Evolutionary conservation across 2,329 filamentous ascomycete genomes (phyloP).

Genomic region (Microcyclosporella mali): DNA sequence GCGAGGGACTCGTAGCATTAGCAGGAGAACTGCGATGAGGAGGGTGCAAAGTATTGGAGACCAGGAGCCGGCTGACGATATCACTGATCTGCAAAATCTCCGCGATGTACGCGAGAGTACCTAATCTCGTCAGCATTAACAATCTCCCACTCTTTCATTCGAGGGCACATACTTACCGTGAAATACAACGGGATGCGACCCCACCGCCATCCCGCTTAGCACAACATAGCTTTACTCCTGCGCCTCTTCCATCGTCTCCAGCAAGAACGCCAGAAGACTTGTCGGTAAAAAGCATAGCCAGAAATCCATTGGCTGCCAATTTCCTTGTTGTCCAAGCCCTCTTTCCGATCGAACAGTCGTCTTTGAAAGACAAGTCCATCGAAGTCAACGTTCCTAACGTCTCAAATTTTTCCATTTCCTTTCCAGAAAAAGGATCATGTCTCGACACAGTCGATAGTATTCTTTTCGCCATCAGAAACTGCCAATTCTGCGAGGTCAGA

Average conservation of each 20-base stretch:
- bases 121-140: too few species aligned
- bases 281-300: slow-evolving; percentile 36
- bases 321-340: slow-evolving; percentile 32
- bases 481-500: too few species aligned
- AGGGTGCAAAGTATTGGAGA: slow-evolving; percentile 44
- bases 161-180: slow-evolving; percentile 9
- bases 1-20: slow-evolving; percentile 32
- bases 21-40: slow-evolving; percentile 32
- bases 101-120: slow-evolving; percentile 19
- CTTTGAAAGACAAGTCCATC: slow-evolving; percentile 35
- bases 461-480: too few species aligned
- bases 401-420: slow-evolving; percentile 10
- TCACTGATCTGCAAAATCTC: slow-evolving; percentile 15
- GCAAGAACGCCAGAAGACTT: too few species aligned
- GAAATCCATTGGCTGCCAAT: slow-evolving; percentile 33
- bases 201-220: slow-evolving; percentile 7
- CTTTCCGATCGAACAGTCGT: slow-evolving; percentile 37
- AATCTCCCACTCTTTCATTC: too few species aligned
- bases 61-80: slow-evolving; percentile 24
- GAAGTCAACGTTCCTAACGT: slow-evolving; percentile 15
- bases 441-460: too few species aligned
- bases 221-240: neutral
- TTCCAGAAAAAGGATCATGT: too few species aligned
- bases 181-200: slow-evolving; percentile 24
- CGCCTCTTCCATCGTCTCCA: too few species aligned